Evolutionary conservation across 2,329 filamentous ascomycete species (phyloP).

Genomic region (Penicillium sp.): DNA sequence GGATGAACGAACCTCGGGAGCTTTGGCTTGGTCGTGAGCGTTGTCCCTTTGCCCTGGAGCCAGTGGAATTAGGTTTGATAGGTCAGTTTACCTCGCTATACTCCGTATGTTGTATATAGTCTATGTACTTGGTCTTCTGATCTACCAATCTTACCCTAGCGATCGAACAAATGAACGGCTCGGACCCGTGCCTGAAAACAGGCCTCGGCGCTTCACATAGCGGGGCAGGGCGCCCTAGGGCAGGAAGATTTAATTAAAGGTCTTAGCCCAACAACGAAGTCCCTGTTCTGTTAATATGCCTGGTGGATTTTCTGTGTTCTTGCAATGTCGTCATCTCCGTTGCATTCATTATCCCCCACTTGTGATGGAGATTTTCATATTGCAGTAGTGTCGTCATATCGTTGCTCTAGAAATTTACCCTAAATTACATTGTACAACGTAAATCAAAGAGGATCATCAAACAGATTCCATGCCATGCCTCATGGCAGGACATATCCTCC

Average conservation of each 20-base stretch:
- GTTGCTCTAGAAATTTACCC: neutral
- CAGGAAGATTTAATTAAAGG: neutral
- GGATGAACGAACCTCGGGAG: neutral
- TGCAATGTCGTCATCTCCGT: neutral
- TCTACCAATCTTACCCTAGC: neutral
- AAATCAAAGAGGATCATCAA: neutral
- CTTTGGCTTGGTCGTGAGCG: neutral
- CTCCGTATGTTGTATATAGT: too few species aligned
- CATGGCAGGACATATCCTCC: conserved; percentile 46
- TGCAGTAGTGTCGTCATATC: neutral
- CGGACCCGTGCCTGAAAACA: neutral
- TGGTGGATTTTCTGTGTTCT: neutral
- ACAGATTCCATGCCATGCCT: neutral
- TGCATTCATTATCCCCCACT: neutral
- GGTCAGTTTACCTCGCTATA: neutral
- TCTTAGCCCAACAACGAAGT: neutral
- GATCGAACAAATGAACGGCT: neutral
- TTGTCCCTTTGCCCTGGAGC: neutral
- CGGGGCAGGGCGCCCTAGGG: neutral
- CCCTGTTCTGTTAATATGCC: neutral
- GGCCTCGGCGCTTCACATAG: neutral
- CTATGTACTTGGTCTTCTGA: neutral
- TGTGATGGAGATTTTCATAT: neutral
- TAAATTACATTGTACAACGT: too few species aligned
- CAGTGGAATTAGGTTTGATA: neutral